phyloP scores from a whole-genome alignment of 306 rosid genomes.

The Datisca glomerata region DNA sequence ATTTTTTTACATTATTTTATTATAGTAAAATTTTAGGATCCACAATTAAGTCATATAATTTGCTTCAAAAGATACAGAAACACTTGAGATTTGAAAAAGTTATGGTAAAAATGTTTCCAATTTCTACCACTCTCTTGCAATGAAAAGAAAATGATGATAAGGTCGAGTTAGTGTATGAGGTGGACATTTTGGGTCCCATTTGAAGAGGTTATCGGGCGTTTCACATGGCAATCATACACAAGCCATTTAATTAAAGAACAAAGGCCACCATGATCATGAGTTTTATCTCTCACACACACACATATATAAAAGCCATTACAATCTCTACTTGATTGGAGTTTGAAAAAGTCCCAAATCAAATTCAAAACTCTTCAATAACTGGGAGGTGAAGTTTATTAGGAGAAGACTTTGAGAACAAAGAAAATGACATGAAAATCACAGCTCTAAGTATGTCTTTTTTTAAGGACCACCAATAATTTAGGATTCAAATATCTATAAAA shows the following conservation, averaged over 20 bases:
- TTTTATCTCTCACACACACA: no score
- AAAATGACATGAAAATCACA: slow-evolving; percentile 12
- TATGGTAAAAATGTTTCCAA: no score
- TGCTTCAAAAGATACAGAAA: no score
- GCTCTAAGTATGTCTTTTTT: neutral
- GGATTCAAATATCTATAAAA: slow-evolving; percentile 24
- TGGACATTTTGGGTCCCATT: neutral
- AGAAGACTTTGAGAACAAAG: neutral
- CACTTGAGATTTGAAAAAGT: no score
- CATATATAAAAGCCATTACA: neutral
- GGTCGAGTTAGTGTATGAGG: neutral
- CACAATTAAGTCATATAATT: no score
- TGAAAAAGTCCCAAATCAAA: neutral
- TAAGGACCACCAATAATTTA: slow-evolving; percentile 30
- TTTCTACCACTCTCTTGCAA: no score
- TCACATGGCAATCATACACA: neutral
- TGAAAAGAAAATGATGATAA: neutral
- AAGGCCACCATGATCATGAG: no score
- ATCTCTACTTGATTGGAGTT: neutral
- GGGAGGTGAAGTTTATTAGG: neutral
- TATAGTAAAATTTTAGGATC: no score
- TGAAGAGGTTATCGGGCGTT: no score
- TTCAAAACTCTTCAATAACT: neutral
- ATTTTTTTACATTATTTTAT: no score
- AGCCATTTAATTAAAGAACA: no score